These are phyloP conservation scores for Leccinum pellstonianum DNA, from an alignment of 768 basidiomycete genomes.

Conservation along the genomic window DNA sequence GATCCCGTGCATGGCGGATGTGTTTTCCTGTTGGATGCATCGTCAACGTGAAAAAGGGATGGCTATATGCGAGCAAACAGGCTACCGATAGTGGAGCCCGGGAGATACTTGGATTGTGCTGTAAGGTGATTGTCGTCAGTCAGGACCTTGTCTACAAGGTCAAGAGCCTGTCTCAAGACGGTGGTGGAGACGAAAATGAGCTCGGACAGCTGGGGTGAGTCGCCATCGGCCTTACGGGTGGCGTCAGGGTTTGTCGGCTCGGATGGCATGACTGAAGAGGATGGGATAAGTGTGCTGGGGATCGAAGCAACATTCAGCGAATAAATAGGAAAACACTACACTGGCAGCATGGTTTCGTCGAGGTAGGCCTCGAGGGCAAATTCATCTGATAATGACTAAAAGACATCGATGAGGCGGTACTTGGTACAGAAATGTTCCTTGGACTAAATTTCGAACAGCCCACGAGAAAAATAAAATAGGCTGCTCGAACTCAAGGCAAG, in stretches of 20 bases:
- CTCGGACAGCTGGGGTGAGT: conserved; percentile 42
- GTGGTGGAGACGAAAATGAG: conserved; percentile 66
- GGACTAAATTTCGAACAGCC: conserved; percentile 79
- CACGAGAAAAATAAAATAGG: conserved; percentile 42
- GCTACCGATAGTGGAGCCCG: conserved; percentile 86
- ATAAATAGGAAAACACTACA: conserved; percentile 21
- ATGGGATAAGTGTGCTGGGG: conserved; percentile 3
- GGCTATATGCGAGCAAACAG: neutral
- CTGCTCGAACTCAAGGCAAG: conserved; percentile 82
- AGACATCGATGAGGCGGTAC: neutral
- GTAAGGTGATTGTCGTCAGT: conserved; percentile 69
- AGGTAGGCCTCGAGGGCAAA: conserved; percentile 27
- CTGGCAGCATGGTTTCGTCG: conserved; percentile 17
- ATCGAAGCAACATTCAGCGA: neutral
- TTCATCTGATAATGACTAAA: conserved; percentile 13
- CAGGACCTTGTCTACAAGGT: conserved; percentile 65
- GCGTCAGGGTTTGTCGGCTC: conserved; percentile 11
- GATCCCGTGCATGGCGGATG: conserved; percentile 80
- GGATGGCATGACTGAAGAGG: conserved; percentile 23
- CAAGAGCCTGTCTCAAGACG: conserved; percentile 70
- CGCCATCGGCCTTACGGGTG: conserved; percentile 10
- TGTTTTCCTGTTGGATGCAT: conserved; percentile 65
- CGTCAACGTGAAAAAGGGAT: conserved; percentile 1
- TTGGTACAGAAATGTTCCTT: conserved; percentile 50
- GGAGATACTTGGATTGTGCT: conserved; percentile 66